Conservation (phyloP, 768 basidiomycete genomes). For the Boletus tomentosulus region DNA sequence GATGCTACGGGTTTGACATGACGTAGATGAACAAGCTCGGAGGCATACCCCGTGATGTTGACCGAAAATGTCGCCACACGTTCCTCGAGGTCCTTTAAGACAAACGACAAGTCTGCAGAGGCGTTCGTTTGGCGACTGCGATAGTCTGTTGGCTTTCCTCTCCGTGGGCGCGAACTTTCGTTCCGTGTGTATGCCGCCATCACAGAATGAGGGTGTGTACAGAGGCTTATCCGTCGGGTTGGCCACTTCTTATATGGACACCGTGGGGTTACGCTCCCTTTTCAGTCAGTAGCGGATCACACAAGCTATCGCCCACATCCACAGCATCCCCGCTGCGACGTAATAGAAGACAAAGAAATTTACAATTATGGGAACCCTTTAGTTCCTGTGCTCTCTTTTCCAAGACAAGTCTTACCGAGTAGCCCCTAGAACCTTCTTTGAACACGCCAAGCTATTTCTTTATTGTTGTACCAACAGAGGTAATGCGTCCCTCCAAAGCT, state of each 20-base stretch:
- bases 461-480: no score
- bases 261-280: background rate
- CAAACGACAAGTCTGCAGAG: slow-evolving; percentile 5
- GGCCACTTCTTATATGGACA: background rate
- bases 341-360: background rate
- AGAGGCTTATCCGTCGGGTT: background rate
- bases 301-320: no score
- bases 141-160: slow-evolving; percentile 11
- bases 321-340: background rate
- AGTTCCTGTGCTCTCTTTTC: background rate
- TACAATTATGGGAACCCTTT: no score
- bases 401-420: no score
- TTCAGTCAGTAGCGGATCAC: background rate
- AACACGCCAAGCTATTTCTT: no score
- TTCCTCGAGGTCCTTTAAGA: slow-evolving; percentile 20
- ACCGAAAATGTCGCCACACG: slow-evolving; percentile 15
- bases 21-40: slow-evolving; percentile 29
- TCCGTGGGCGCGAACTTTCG: slow-evolving; percentile 7
- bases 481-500: no score
- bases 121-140: background rate
- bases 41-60: slow-evolving; percentile 6
- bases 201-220: background rate
- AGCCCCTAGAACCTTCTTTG: no score
- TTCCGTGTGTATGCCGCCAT: slow-evolving; percentile 17
- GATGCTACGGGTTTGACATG: slow-evolving; percentile 46